A percentile compares a stretch with the other conserved stretches of the same genome.
Evolutionary conservation across 2,329 filamentous ascomycete genomes (phyloP).

Genomic region (Exophiala xenobiotica): DNA sequence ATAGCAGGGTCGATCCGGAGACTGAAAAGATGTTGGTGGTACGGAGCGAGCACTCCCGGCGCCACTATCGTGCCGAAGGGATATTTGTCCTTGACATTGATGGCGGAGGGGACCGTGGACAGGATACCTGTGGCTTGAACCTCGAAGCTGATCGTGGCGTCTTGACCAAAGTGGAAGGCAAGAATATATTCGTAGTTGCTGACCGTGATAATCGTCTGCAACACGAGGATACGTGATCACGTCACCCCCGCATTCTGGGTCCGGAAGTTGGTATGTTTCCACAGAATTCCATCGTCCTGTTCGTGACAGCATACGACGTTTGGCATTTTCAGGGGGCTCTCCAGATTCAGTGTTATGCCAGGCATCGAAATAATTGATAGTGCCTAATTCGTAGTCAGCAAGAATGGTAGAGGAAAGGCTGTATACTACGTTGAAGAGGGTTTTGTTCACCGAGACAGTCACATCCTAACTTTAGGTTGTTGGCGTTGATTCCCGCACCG

Average conservation of each 20-base stretch:
- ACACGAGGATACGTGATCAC: conserved; percentile 63
- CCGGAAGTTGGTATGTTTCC: conserved; percentile 71
- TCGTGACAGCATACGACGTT: conserved; percentile 70
- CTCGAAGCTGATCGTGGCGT: conserved; percentile 65
- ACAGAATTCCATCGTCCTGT: conserved; percentile 66
- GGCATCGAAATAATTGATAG: conserved; percentile 64
- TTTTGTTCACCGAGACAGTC: conserved; percentile 58
- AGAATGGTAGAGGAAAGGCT: not conserved
- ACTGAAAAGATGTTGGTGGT: conserved; percentile 76
- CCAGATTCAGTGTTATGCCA: conserved; percentile 2
- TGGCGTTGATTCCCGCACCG: conserved; percentile 65
- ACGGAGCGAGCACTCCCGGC: conserved; percentile 64
- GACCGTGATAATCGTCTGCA: conserved; percentile 69
- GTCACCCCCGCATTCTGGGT: conserved; percentile 62
- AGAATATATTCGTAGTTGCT: conserved; percentile 73
- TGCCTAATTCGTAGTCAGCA: not conserved
- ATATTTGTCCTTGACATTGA: conserved; percentile 63
- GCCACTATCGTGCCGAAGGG: conserved; percentile 68
- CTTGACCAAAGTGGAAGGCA: conserved; percentile 69
- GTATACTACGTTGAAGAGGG: not conserved
- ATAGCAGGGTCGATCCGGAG: conserved; percentile 57
- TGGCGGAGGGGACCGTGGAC: conserved; percentile 65
- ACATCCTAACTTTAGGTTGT: conserved; percentile 65
- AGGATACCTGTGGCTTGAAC: conserved; percentile 68
- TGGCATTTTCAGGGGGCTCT: conserved; percentile 46